Evolutionary conservation across 2,329 filamentous ascomycete genomes (phyloP).

Genomic region (Trematosphaeria pertusa): DNA sequence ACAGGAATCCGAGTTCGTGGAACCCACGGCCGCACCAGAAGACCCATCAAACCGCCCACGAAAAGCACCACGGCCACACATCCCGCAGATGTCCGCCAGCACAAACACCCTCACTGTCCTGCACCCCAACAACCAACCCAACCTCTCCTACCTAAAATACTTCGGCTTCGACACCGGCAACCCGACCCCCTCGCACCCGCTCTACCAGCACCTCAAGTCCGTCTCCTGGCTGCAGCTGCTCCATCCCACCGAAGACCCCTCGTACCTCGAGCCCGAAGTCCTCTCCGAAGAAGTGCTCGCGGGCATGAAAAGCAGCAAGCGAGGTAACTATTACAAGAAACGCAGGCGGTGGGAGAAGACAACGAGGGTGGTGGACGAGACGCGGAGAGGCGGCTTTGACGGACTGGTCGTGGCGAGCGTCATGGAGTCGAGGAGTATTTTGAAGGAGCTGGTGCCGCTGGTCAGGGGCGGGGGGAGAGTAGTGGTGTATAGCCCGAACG

Average conservation of each 20-base stretch:
- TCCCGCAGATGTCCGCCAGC: slow-evolving; percentile 67
- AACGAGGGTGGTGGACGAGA: slow-evolving; percentile 74
- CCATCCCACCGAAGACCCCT: slow-evolving; percentile 74
- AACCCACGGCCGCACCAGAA: slow-evolving; percentile 16
- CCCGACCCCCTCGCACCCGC: slow-evolving; percentile 71
- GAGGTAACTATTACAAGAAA: slow-evolving; percentile 89
- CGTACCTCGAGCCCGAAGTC: slow-evolving; percentile 72
- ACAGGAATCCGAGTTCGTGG: slow-evolving; percentile 5
- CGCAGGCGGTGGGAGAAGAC: slow-evolving; percentile 79
- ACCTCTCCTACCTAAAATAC: slow-evolving; percentile 85
- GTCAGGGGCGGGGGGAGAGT: slow-evolving; percentile 83
- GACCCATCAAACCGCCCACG: slow-evolving; percentile 24
- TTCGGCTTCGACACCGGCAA: slow-evolving; percentile 81
- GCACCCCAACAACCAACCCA: slow-evolving; percentile 84
- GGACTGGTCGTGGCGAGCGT: slow-evolving; percentile 81
- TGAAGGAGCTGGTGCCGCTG: slow-evolving; percentile 78
- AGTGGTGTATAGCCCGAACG: slow-evolving; percentile 80
- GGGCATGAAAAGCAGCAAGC: slow-evolving; percentile 79
- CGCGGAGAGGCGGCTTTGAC: slow-evolving; percentile 78
- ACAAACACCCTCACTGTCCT: slow-evolving; percentile 82
- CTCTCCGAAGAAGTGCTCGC: slow-evolving; percentile 68
- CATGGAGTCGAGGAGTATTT: slow-evolving; percentile 80
- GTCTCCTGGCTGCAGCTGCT: slow-evolving; percentile 93
- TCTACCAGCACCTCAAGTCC: slow-evolving; percentile 80
- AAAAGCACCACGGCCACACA: slow-evolving; percentile 40